phyloP scores from a whole-genome alignment of 345 rosid species.

The Eucalyptus pauciflora region DNA sequence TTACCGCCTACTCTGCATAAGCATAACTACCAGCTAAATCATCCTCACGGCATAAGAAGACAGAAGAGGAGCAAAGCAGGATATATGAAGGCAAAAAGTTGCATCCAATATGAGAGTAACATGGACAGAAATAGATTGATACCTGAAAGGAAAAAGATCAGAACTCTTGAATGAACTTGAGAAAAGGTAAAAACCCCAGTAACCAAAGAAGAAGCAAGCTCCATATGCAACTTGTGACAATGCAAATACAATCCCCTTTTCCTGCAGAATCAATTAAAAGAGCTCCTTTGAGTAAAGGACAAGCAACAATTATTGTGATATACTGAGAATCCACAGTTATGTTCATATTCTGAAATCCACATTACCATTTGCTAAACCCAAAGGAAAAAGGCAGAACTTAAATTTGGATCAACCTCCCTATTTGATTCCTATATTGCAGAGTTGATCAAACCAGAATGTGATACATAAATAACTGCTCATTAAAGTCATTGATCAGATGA shows the following conservation, averaged over 20 bases:
- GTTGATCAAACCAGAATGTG: background rate
- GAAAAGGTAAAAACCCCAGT: conserved; percentile 82
- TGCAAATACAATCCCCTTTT: conserved; percentile 55
- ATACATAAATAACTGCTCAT: background rate
- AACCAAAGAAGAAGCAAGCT: conserved; percentile 59
- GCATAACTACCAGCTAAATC: background rate
- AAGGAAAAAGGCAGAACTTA: background rate
- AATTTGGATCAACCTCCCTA: background rate
- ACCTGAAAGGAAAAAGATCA: conserved; percentile 86
- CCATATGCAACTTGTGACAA: conserved; percentile 84
- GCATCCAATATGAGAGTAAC: background rate
- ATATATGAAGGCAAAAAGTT: background rate
- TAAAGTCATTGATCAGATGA: background rate
- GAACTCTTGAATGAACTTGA: conserved; percentile 24
- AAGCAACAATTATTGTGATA: background rate
- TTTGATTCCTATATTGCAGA: background rate
- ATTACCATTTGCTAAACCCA: background rate
- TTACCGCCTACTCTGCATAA: conserved; percentile 42
- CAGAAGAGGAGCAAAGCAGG: background rate
- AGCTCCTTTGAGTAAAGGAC: background rate
- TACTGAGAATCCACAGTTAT: background rate
- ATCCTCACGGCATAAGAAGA: background rate
- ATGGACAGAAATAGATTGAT: background rate
- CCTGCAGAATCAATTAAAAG: conserved; percentile 22
- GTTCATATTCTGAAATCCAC: background rate